Percentiles rank a stretch among this genome's conserved stretches.
These are phyloP conservation scores for Phytophthora pinifolia DNA, from an alignment of 352 stramenopile species.

Conservation along the genomic window DNA sequence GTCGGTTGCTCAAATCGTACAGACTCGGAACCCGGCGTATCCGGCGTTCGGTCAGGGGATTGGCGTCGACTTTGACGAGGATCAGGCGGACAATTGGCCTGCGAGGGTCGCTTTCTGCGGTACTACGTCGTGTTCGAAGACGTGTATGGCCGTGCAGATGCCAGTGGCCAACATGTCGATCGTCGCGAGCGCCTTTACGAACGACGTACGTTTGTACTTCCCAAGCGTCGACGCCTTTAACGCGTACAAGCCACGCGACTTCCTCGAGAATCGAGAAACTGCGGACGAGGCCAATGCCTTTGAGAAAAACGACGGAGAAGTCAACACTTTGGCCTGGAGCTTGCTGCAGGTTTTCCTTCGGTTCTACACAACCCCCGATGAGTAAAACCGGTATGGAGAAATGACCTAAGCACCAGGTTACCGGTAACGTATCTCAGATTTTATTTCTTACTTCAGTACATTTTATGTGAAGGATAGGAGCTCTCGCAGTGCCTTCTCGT, in stretches of 20 bases:
- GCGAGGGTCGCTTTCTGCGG: constrained; percentile 50
- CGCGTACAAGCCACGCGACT: constrained; percentile 36
- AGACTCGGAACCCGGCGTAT: constrained; percentile 41
- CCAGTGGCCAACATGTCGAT: constrained; percentile 37
- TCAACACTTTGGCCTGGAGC: constrained; percentile 35
- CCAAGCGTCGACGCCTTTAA: constrained; percentile 37
- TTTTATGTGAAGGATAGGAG: constrained; percentile 65
- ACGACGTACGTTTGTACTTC: constrained; percentile 46
- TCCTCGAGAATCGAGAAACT: constrained; percentile 23
- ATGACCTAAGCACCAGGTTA: neutral
- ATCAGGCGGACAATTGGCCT: constrained; percentile 35
- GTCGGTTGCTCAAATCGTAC: constrained; percentile 48
- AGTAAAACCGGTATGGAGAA: constrained; percentile 11
- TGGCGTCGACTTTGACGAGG: constrained; percentile 34
- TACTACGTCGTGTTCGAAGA: constrained; percentile 43
- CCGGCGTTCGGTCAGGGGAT: constrained; percentile 46
- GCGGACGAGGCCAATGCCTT: constrained; percentile 16
- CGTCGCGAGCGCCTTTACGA: constrained; percentile 51
- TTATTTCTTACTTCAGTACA: too few species aligned
- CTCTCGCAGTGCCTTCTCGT: constrained; percentile 81
- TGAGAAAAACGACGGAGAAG: constrained; percentile 30
- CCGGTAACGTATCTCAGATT: constrained; percentile 23
- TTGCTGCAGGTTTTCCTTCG: constrained; percentile 35
- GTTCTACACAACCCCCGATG: constrained; percentile 21
- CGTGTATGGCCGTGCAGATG: constrained; percentile 64